Evolutionary conservation across 1,284 basidiomycete genomes (phyloP).

Genomic region (Pseudozyma sp.): DNA sequence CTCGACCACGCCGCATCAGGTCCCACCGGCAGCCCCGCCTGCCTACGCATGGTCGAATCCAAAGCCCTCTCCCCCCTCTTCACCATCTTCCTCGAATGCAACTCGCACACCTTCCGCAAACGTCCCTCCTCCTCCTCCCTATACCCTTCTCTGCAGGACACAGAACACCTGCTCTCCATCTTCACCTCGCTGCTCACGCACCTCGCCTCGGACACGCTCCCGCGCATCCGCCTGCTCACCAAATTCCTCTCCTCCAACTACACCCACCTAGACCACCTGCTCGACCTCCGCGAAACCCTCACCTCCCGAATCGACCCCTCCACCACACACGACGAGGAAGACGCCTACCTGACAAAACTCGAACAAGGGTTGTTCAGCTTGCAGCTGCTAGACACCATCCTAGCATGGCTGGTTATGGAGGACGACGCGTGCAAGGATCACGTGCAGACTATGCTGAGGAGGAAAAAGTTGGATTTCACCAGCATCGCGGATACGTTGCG

Average conservation of each 20-base stretch:
- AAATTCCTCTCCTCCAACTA: constrained; percentile 94
- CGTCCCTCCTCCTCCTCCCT: not conserved
- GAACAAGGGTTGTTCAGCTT: constrained; percentile 88
- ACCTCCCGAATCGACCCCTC: constrained; percentile 75
- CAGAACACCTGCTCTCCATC: constrained; percentile 86
- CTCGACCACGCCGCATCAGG: constrained; percentile 91
- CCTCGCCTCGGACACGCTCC: constrained; percentile 83
- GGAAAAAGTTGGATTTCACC: constrained; percentile 18
- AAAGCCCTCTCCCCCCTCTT: constrained; percentile 90
- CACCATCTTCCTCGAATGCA: constrained; percentile 83
- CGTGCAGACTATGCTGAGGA: constrained; percentile 30
- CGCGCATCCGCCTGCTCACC: constrained; percentile 83
- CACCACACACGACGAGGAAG: constrained; percentile 74
- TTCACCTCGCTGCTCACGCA: constrained; percentile 89
- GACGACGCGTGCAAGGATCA: constrained; percentile 79
- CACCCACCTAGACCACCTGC: constrained; percentile 89
- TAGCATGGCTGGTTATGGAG: constrained; percentile 97
- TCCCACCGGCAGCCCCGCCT: constrained; percentile 72
- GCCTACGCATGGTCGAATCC: constrained; percentile 77
- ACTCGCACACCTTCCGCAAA: constrained; percentile 3
- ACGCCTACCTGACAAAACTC: constrained; percentile 84
- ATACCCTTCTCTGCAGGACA: constrained; percentile 73
- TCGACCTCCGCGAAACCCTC: constrained; percentile 85
- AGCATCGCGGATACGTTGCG: constrained; percentile 38
- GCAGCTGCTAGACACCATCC: constrained; percentile 89